Evolutionary conservation across 2,329 filamentous ascomycete genomes (phyloP).

Genomic region (Ceratocystis albifundus): DNA sequence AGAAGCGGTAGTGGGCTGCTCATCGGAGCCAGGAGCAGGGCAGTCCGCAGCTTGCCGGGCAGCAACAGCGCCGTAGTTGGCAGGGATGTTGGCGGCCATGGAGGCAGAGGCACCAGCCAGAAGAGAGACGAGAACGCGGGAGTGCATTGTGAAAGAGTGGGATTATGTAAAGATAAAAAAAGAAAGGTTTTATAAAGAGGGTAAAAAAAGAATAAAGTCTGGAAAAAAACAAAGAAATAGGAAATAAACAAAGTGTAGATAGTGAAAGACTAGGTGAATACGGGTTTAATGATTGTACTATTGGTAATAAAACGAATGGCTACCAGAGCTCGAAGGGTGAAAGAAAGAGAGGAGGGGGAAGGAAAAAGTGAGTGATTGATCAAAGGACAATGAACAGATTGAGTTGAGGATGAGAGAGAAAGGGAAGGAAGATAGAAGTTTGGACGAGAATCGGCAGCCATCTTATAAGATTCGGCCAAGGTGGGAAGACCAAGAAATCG

Average conservation of each 20-base stretch:
- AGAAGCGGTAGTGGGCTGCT: background rate
- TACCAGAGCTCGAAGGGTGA: constrained; percentile 18
- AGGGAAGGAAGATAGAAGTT: constrained; percentile 1
- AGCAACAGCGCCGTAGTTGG: constrained; percentile 25
- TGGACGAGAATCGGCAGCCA: background rate
- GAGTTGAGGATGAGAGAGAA: constrained; percentile 11
- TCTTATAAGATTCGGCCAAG: constrained; percentile 3
- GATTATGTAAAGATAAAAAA: background rate
- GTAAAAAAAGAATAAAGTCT: background rate
- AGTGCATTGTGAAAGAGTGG: constrained; percentile 19
- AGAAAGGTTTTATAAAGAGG: constrained; percentile 13
- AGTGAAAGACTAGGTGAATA: constrained; percentile 10
- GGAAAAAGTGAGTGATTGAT: constrained; percentile 12
- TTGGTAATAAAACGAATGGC: constrained; percentile 17
- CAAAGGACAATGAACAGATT: constrained; percentile 13
- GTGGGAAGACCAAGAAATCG: background rate
- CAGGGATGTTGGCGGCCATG: constrained; percentile 17
- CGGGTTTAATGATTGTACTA: background rate
- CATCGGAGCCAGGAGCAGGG: constrained; percentile 24
- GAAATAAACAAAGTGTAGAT: background rate
- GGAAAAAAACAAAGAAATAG: constrained; percentile 11
- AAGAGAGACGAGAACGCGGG: constrained; percentile 18
- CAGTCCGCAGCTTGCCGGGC: constrained; percentile 24
- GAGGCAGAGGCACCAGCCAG: constrained; percentile 18
- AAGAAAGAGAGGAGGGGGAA: background rate